Conservation (phyloP, 768 basidiomycete genomes). For the Xerocomellus chrysenteron region DNA sequence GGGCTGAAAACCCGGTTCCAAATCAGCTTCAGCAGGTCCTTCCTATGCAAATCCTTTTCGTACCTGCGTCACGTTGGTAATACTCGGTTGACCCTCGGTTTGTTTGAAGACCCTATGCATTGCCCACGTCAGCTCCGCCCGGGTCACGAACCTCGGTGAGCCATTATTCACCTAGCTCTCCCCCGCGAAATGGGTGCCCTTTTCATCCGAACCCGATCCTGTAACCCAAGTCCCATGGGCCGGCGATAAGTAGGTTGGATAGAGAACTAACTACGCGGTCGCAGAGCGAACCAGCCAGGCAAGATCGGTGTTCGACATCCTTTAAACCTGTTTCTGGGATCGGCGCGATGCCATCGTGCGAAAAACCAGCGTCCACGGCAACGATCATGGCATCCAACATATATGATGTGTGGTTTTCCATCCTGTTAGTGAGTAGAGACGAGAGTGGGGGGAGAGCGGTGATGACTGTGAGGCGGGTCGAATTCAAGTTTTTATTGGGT, state of each 20-base stretch:
- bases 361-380: not conserved
- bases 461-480: not conserved
- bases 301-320: not conserved
- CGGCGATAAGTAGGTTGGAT: not conserved
- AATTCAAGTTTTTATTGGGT: not conserved
- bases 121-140: not conserved
- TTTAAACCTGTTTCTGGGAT: conserved; percentile 2
- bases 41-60: not conserved
- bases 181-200: not conserved
- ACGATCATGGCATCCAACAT: not conserved
- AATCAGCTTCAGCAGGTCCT: not conserved
- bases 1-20: not conserved
- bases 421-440: not conserved
- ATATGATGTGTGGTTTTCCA: not conserved
- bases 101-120: not conserved
- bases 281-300: not conserved
- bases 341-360: conserved; percentile 1
- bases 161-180: not conserved
- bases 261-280: not conserved
- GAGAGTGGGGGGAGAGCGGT: not conserved
- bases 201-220: not conserved
- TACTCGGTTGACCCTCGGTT: not conserved
- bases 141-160: not conserved
- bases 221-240: not conserved
- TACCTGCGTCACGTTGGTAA: not conserved